phyloP scores from a whole-genome alignment of 176 grass and related monocot species.

The Dendrocalamus sinicus region DNA sequence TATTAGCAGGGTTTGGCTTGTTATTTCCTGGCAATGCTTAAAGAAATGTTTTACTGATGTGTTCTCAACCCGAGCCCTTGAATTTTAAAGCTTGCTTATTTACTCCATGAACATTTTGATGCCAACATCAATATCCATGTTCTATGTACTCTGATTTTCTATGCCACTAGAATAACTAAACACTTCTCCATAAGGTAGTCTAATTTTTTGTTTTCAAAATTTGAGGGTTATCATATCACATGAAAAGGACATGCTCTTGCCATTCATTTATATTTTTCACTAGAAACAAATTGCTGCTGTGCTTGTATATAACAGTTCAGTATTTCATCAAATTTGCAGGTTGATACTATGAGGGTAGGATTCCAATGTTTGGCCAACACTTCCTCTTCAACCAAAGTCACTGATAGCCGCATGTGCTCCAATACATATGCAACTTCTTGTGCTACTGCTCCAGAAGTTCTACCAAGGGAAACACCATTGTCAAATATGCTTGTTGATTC shows the following conservation, averaged over 20 bases:
- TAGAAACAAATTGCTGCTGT: neutral
- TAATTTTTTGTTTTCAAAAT: too few species aligned
- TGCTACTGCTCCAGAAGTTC: constrained; percentile 38
- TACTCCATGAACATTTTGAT: neutral
- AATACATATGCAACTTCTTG: constrained; percentile 53
- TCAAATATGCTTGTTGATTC: constrained; percentile 84
- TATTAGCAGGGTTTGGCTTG: neutral
- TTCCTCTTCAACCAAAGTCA: constrained; percentile 6
- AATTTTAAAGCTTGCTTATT: neutral
- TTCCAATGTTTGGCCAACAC: constrained; percentile 17
- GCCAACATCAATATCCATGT: neutral
- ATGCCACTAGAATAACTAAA: neutral
- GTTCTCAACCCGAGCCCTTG: neutral
- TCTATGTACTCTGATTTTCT: neutral
- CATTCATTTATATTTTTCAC: neutral
- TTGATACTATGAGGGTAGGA: constrained; percentile 37
- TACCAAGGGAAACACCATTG: constrained; percentile 31
- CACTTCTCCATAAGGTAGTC: too few species aligned
- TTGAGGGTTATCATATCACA: neutral
- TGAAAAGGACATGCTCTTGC: neutral
- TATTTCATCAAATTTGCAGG: constrained; percentile 7
- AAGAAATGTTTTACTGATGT: neutral
- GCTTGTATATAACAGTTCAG: neutral
- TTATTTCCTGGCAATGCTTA: neutral
- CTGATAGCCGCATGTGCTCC: constrained; percentile 27